phyloP scores from a whole-genome alignment of 345 rosid species.

The Arabis hirsuta region DNA sequence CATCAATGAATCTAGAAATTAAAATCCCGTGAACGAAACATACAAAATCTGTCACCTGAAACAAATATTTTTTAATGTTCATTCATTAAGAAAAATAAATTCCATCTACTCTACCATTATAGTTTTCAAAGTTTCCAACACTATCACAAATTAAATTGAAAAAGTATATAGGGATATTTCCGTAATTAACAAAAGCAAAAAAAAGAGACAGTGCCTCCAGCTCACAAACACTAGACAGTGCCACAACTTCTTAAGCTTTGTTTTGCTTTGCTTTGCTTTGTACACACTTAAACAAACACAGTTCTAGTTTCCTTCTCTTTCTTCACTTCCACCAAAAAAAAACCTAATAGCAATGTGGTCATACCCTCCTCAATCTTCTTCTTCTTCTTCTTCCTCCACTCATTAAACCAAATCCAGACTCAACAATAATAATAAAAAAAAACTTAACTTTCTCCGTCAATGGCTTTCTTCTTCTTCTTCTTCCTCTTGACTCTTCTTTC shows the following conservation, averaged over 20 bases:
- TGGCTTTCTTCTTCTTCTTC: slow-evolving; percentile 42
- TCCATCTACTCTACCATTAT: background rate
- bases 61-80: slow-evolving; percentile 13
- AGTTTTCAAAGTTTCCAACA: background rate
- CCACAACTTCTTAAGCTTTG: slow-evolving; percentile 32
- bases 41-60: slow-evolving; percentile 36
- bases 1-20: background rate
- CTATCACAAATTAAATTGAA: background rate
- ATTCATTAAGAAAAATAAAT: background rate
- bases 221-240: slow-evolving; percentile 39
- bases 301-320: slow-evolving; percentile 16
- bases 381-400: slow-evolving; percentile 36
- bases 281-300: slow-evolving; percentile 30
- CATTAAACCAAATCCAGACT: slow-evolving; percentile 25
- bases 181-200: slow-evolving; percentile 22
- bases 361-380: slow-evolving; percentile 21
- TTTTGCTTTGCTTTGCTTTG: slow-evolving; percentile 5
- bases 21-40: slow-evolving; percentile 29
- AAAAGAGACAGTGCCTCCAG: slow-evolving; percentile 40
- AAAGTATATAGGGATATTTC: slow-evolving; percentile 11
- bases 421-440: background rate
- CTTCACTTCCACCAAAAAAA: slow-evolving; percentile 34
- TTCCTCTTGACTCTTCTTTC: slow-evolving; percentile 34
- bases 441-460: slow-evolving; percentile 18
- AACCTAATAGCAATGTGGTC: slow-evolving; percentile 33